These are phyloP conservation scores for Stemphylium lycopersici DNA, from an alignment of 2,329 filamentous ascomycete species.

Conservation along the genomic window DNA sequence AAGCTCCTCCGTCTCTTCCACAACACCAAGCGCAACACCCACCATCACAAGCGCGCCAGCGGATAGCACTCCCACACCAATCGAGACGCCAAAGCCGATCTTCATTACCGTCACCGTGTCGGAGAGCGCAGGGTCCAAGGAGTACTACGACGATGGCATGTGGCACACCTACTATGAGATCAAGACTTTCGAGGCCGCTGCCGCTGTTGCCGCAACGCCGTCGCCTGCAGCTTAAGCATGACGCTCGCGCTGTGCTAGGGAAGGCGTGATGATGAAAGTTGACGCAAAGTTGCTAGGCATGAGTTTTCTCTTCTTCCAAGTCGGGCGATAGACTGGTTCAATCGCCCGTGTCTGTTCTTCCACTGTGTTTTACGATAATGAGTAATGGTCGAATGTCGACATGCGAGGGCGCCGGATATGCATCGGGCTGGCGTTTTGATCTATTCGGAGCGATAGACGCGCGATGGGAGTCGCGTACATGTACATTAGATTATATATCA, in stretches of 20 bases:
- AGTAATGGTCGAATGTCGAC: conserved; percentile 11
- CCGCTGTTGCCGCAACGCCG: conserved; percentile 8
- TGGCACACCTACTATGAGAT: conserved; percentile 54
- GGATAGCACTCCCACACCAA: conserved; percentile 17
- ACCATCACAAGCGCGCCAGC: conserved; percentile 18
- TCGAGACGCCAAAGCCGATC: conserved; percentile 29
- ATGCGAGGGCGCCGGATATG: conserved; percentile 5
- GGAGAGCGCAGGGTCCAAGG: conserved; percentile 32
- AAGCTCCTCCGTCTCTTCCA: conserved; percentile 34
- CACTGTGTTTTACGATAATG: conserved; percentile 8
- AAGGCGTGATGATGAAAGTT: too few species aligned
- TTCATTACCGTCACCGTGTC: conserved; percentile 41
- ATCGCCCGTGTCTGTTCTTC: conserved; percentile 9
- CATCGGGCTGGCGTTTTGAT: conserved; percentile 26
- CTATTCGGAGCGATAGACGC: background rate
- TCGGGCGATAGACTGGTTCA: conserved; percentile 9
- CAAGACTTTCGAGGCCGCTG: conserved; percentile 38
- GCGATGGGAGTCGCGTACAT: background rate
- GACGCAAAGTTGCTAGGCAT: too few species aligned
- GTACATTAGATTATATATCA: conserved; percentile 1
- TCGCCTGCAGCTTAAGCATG: background rate
- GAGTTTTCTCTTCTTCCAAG: background rate
- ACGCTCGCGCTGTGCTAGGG: too few species aligned
- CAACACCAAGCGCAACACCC: conserved; percentile 19
- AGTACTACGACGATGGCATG: conserved; percentile 54